Base-by-base conservation (phyloP, 2,329 filamentous ascomycete species). In the Lachnum nothofagi region DNA sequence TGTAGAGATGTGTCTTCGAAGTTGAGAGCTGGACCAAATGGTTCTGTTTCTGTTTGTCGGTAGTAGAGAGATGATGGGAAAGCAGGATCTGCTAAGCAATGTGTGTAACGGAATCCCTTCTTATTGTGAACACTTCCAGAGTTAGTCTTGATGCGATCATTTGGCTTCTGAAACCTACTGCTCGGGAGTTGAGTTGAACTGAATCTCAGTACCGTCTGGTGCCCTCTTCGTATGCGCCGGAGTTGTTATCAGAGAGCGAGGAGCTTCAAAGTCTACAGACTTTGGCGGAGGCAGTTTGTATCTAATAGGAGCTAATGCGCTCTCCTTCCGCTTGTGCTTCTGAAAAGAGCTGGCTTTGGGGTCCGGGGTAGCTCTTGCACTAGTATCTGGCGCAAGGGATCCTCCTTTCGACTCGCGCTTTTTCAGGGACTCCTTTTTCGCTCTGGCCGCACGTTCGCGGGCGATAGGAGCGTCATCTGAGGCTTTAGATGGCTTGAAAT, bases 11-110 rank as follows among this genome's bases (percentile, higher is more conserved):
- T 85, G 68, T 98, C 93, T 66, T 97, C 91, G 63, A 93, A 95
- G 70, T 86, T 94, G 66, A 98, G 84, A 48, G 90, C 85, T 4
- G 93, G 79, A 25, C 84, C 82, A 62, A 88, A 91, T 0, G 94
- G 93, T 51, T 83, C 82, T 5, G 88, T 81, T 64, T 97, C 93
- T 37, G 89, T 93, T 58, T 89, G 85, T 52, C 91, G 85, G 69
- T 95, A 96, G 72, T 87, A 93, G 61, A 94, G 80, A 55, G 83
- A 90, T 55, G 90, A 88, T 5, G 88, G 84, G 63, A 96, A 95
- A 17, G 79, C 76, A 1, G 90, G 89, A 58, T 96, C 91, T 58
- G 90, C 89, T 57, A 96, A 91, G 65, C 88, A 94, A 60, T 91
- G 87, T 25, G 84, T 86, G 66, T 97, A 97, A 51, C 89, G 86